A percentile compares a stretch with the other conserved stretches of the same genome.
Conservation (phyloP, 2,329 filamentous ascomycete species). For the Cladophialophora yegresii region DNA sequence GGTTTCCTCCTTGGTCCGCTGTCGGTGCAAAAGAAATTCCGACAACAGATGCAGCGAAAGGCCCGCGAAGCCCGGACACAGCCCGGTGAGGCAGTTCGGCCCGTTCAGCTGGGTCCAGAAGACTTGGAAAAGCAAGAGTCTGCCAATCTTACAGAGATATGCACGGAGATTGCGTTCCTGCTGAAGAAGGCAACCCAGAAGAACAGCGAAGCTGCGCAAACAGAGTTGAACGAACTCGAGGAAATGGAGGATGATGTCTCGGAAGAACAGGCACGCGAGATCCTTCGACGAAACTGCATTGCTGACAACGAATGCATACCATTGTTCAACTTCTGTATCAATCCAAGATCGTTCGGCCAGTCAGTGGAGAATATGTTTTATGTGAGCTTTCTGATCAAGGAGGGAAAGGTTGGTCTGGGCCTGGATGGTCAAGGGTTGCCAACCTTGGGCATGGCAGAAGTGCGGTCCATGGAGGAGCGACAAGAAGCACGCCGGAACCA, state of each 20-base stretch:
- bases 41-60: conserved; percentile 69
- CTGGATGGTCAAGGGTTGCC: conserved; percentile 74
- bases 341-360: conserved; percentile 87
- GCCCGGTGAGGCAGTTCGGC: conserved; percentile 67
- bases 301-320: conserved; percentile 70
- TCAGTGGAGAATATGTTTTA: conserved; percentile 98
- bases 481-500: conserved; percentile 65
- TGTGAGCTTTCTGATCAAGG: conserved; percentile 87
- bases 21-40: conserved; percentile 80
- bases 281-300: conserved; percentile 68
- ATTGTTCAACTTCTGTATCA: conserved; percentile 83
- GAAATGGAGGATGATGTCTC: conserved; percentile 40
- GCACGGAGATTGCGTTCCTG: conserved; percentile 69
- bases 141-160: conserved; percentile 76
- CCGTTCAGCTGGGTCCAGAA: conserved; percentile 72
- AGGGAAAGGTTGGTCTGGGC: conserved; percentile 74
- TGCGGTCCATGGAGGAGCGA: conserved; percentile 51
- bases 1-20: conserved; percentile 87
- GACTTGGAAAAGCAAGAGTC: conserved; percentile 76
- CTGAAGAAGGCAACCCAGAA: conserved; percentile 53
- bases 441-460: conserved; percentile 59
- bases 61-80: conserved; percentile 70
- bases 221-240: conserved; percentile 36
- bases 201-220: conserved; percentile 47
- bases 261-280: conserved; percentile 46